Evolutionary conservation across 1,284 basidiomycete genomes (phyloP), one percentile per base, ranked within the genome.

Genomic region (Tylopilus orsonianus): DNA sequence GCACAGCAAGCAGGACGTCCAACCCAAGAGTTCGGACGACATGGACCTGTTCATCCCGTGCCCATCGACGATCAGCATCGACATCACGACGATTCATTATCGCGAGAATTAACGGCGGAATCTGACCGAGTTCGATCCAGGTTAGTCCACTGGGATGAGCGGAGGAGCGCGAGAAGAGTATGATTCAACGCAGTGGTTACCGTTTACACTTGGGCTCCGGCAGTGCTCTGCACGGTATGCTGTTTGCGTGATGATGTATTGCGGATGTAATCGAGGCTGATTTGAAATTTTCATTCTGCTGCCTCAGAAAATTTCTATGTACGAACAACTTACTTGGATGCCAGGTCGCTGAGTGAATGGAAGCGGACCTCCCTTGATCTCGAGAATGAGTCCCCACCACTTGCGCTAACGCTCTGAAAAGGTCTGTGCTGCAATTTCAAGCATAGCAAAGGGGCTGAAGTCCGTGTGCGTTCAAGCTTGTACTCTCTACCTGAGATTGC

Each of bases 201-300:
- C 44, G 27, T 45, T 45, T 38, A 20, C 20, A 23, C 44, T 45
- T 8, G 44, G 44, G 7, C 44, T 20, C 7, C 34, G 44, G 2
- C 44, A 45, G 36, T 38, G 35, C 23, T 35, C 35, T 13, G 44
- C 44, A 18, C 44, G 35, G 44, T 45, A 32, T 14, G 44, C 26
- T 45, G 9, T 30, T 13, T 27, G 29, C 29, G 8, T 9, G 24
- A 26, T 9, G 24, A 26, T 5, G 5, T 29, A 14, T 29, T 29
- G 29, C 10, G 12, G 8, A 29, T 29, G 27, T 12, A 4, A 29
- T 12, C 4, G 29, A 13, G 9, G 29, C 29, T 29, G 29, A 29
- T 29, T 13, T 13, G 29, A 29, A 10, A 5, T 29, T 29, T 2
- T 29, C 4, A 12, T 26, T 26, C 10, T 5, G 8, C 27, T 29